Conservation (phyloP, 2,329 filamentous ascomycete species). For the Triangularia setosa region DNA sequence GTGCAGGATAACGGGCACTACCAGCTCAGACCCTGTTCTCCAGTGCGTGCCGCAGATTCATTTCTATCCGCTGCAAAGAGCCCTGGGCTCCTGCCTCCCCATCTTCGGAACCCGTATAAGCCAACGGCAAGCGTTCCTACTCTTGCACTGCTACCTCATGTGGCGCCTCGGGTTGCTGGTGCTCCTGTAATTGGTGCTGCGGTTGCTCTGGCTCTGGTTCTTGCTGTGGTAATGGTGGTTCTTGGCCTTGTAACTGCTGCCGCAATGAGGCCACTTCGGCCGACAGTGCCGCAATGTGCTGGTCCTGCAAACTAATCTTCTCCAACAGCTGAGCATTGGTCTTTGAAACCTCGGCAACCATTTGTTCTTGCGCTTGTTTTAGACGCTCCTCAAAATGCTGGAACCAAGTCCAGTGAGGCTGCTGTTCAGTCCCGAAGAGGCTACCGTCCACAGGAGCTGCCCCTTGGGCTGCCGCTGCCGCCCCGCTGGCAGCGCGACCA, state of each 20-base stretch:
- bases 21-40: neutral
- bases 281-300: slow-evolving; percentile 21
- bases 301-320: slow-evolving; percentile 24
- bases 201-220: neutral
- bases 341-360: slow-evolving; percentile 23
- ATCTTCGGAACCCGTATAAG: neutral
- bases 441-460: slow-evolving; percentile 54
- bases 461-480: slow-evolving; percentile 9
- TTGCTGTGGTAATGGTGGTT: too few species aligned
- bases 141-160: slow-evolving; percentile 6
- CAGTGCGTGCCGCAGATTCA: neutral
- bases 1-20: neutral
- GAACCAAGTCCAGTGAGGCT: slow-evolving; percentile 68
- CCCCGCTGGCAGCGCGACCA: slow-evolving; percentile 42
- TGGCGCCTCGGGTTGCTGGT: neutral
- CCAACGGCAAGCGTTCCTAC: slow-evolving; percentile 2
- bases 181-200: neutral
- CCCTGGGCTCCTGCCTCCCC: neutral
- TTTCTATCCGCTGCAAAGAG: neutral
- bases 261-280: slow-evolving; percentile 22
- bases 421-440: slow-evolving; percentile 57
- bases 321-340: slow-evolving; percentile 26
- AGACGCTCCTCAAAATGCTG: slow-evolving; percentile 62
- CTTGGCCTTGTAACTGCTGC: slow-evolving; percentile 16
- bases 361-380: slow-evolving; percentile 21